Evolutionary conservation across 2,329 filamentous ascomycete species (phyloP), one percentile per base, ranked within the genome.

Genomic region (Neopestalotiopsis rosae): DNA sequence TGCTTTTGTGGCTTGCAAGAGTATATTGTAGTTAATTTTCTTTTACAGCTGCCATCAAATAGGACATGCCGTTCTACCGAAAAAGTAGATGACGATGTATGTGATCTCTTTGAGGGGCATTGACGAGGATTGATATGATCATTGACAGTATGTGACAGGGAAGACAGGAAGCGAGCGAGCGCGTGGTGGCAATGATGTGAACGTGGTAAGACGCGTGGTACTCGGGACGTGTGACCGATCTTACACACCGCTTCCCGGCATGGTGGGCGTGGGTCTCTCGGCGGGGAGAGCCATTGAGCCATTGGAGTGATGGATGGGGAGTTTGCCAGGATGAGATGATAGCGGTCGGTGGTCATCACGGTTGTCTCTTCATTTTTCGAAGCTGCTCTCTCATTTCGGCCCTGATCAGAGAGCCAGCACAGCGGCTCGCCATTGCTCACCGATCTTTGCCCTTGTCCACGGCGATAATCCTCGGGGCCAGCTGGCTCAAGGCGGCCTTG

Each of bases 401-500:
- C 10, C 45, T 52, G 45, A 52, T 17, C 45, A 52, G 62, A 20
- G 28, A 61, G 40, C 28, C 38, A 61, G 42, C 24, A 24, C 45
- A 65, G 61, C 30, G 20, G 28, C 52, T 61, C 65, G 61, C 66
- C 61, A 66, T 61, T 61, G 66, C 68, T 72, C 70, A 71, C 67
- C 68, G 66, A 63, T 76, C 74, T 61, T 82, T 80, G 67, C 66
- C 69, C 69, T 81, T 83, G 20, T 92, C 90, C 38, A 93, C 85
- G 13, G 86, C 76, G 52, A 84, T 86, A 69, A 95, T 87, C 73
- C 84, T 89, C 7, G 92, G 92, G 40, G 89, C 82, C 61, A 87
- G 80, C 64, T 85, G 85, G 63, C 89, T 85, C 71, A 97, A 79
- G 13, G 88, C 87, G 69, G 90, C 88, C 78, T 89, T 91, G 77